Evolutionary conservation across 352 stramenopile genomes (phyloP).

Genomic region (Pythium periplocum): DNA sequence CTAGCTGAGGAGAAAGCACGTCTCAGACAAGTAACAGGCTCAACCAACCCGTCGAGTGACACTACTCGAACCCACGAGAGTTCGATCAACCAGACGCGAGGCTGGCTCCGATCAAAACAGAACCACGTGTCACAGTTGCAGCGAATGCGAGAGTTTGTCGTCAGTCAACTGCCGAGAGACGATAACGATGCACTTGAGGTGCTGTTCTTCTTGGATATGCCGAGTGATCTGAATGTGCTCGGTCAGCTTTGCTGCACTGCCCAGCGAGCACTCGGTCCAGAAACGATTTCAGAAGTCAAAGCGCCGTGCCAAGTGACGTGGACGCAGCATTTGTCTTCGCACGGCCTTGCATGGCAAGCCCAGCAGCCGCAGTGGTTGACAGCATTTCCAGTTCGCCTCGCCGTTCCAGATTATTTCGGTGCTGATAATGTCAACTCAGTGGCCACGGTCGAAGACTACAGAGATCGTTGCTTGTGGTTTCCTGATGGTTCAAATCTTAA

Average conservation of each 20-base stretch:
- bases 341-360: too few relatives aligned
- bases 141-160: conserved; percentile 22
- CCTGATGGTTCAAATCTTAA: too few relatives aligned
- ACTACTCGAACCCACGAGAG: neutral
- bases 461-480: too few relatives aligned
- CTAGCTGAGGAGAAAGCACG: conserved; percentile 3
- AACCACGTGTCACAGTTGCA: conserved; percentile 1
- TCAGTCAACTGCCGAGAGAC: conserved; percentile 24
- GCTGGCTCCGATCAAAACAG: neutral
- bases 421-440: too few relatives aligned
- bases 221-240: conserved; percentile 28
- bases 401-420: too few relatives aligned
- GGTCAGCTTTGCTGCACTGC: conserved; percentile 29
- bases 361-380: too few relatives aligned
- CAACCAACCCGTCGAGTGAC: conserved; percentile 1
- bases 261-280: conserved; percentile 26
- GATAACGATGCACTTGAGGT: conserved; percentile 20
- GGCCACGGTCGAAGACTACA: too few relatives aligned
- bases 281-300: too few relatives aligned
- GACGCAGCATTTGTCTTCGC: too few relatives aligned
- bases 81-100: conserved; percentile 13
- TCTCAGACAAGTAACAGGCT: neutral
- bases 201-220: conserved; percentile 41
- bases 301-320: too few relatives aligned
- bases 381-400: too few relatives aligned